Evolutionary conservation across 2,329 filamentous ascomycete genomes (phyloP).

Genomic region (Paraconiothyrium brasiliense): DNA sequence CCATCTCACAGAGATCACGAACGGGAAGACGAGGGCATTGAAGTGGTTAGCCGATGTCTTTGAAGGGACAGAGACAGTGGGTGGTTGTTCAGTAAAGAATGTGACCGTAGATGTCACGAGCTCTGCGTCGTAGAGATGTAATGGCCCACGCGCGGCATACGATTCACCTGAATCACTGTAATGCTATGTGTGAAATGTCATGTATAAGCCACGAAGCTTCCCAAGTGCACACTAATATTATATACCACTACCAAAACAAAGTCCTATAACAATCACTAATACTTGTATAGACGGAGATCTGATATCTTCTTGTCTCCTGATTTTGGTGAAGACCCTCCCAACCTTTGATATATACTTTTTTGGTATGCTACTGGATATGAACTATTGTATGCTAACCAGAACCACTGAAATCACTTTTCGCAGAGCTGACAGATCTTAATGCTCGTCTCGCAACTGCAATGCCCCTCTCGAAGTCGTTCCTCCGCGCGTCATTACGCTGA

Average conservation of each 20-base stretch:
- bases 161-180: too few relatives aligned
- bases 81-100: slow-evolving; percentile 20
- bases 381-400: neutral
- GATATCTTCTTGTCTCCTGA: too few relatives aligned
- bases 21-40: slow-evolving; percentile 21
- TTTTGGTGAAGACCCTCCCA: too few relatives aligned
- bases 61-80: slow-evolving; percentile 15
- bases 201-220: too few relatives aligned
- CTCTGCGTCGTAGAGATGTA: neutral
- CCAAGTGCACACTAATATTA: too few relatives aligned
- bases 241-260: too few relatives aligned
- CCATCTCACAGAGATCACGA: slow-evolving; percentile 30
- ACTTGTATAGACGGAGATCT: too few relatives aligned
- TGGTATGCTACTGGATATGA: neutral
- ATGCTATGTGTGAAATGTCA: too few relatives aligned
- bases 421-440: neutral
- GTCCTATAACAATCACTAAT: too few relatives aligned
- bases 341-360: neutral
- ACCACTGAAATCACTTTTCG: neutral
- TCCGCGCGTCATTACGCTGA: neutral
- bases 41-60: slow-evolving; percentile 24
- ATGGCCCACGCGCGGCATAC: neutral
- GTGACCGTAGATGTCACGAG: slow-evolving; percentile 11
- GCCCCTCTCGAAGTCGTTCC: slow-evolving; percentile 1
- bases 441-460: neutral